phyloP scores from a whole-genome alignment of 2,329 filamentous ascomycete species.

The Zymoseptoria ardabiliae region DNA sequence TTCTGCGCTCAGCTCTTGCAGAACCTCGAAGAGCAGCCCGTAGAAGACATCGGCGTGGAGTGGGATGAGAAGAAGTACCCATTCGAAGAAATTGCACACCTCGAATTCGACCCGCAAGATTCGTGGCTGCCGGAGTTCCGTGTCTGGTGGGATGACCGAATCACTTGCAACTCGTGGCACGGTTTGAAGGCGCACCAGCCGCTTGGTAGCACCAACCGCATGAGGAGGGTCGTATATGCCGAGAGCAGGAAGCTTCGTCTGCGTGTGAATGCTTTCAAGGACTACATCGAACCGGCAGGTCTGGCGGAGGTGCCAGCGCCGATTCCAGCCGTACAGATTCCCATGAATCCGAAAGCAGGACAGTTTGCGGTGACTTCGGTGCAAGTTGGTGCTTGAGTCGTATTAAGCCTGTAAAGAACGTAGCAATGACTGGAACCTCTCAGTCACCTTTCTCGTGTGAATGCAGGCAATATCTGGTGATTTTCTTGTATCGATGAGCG shows the following conservation, averaged over 20 bases:
- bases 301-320: slow-evolving; percentile 33
- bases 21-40: slow-evolving; percentile 29
- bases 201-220: slow-evolving; percentile 34
- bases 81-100: slow-evolving; percentile 27
- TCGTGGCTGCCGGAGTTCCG: slow-evolving; percentile 35
- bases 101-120: slow-evolving; percentile 37
- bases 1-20: slow-evolving; percentile 30
- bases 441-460: too few relatives aligned
- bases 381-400: neutral
- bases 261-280: slow-evolving; percentile 34
- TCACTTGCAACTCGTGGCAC: slow-evolving; percentile 36
- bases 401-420: neutral
- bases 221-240: slow-evolving; percentile 36
- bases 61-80: slow-evolving; percentile 30
- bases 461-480: too few relatives aligned
- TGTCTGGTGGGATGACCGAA: slow-evolving; percentile 36
- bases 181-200: slow-evolving; percentile 34
- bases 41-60: slow-evolving; percentile 29
- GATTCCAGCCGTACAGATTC: slow-evolving; percentile 24
- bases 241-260: slow-evolving; percentile 35
- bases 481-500: too few relatives aligned
- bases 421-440: neutral
- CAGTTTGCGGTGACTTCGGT: slow-evolving; percentile 19
- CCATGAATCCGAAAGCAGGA: slow-evolving; percentile 15
- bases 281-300: slow-evolving; percentile 33